Evolutionary conservation across 805 yeast genomes (phyloP), one percentile per base, ranked within the genome.

Genomic region (Candida loeiensis): DNA sequence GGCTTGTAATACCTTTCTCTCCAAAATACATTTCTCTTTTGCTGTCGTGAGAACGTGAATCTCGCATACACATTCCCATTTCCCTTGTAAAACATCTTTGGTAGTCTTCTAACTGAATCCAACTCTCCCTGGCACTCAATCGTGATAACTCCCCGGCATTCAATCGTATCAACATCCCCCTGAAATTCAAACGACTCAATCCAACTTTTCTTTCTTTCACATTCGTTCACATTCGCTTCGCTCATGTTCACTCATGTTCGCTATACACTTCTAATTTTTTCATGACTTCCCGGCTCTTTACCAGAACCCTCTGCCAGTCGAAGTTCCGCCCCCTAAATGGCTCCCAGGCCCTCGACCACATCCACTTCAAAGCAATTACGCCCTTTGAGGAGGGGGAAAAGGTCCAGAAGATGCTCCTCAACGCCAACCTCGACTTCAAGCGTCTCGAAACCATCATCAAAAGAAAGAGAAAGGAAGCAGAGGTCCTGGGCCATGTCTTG

Each of bases 391-490:
- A 66, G 31, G 91, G 88, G 3, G 68, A 74, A 37, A 51, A 56
- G 21, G 71, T 82, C 28, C 91, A 85, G 52, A 72, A 73, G 36
- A 58, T 67, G 33, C 67, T 84, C 46, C 78, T 79, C 0, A 56
- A 71, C 16, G 80, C 81, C 16, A 75, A 77, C 45, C 55, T 84
- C 28, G 77, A 79, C 47, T 73, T 73, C 61, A 82, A 80, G 55
- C 62, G 64, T 37, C 61, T 79, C 48, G 74, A 74, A 44, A 44
- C 73, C 3, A 78, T 74, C 45, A 74, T 79, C 36, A 58, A 56
- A 9, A 59, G 59, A 21, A 72, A 70, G 41, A 57, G 69, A 35
- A 49, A 46, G 7, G 66, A 65, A 29, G 53, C 76, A 16, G 59
- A 58, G 3, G 53, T 54, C 1, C 71, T 71, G 48, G 71, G 72